Evolutionary conservation across 768 basidiomycete species (phyloP), one percentile per base, ranked within the genome.

Genomic region (Glaciozyma antarctica): DNA sequence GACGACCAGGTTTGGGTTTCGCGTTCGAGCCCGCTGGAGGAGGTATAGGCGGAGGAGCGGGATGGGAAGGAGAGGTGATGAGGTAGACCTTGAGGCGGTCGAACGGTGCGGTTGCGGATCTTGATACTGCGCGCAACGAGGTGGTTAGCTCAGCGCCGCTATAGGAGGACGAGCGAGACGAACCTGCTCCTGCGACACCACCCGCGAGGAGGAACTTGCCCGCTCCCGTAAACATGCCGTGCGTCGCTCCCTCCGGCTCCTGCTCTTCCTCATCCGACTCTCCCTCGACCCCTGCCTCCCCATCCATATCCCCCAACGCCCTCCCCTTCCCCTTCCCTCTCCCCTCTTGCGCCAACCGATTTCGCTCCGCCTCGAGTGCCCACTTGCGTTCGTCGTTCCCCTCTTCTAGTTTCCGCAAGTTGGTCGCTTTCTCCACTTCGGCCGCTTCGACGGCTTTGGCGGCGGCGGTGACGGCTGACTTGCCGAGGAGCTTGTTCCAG

Each of bases 1-100:
- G 43, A 69, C 66, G 24, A 63, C 72, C 65, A 68, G 56, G 30
- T 81, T 84, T 66, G 84, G 71, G 17, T 86, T 85, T 56, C 80
- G 75, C n/a, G 82, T 73, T 67, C 78, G 75, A 58, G 81, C 78
- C 72, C 78, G 79, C 15, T 79, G 76, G 62, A 17, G 52, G 44
- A 57, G 53, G 32, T 16, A 49, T 12, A 22, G 58, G 13, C 24
- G 65, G 47, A 17, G 44, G 58, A 41, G 24, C 30, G 8, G 51
- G 61, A 26, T 34, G 8, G 54, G 65, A 54, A 44, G 67, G 63
- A 44, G 64, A 68, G 64, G 95, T 98, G 67, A 98, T 98, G 64
- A 99, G 82, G 77, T 95, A 98, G 62, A 99, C 83, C 77, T 94
- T 99, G 58, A 99, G 80, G 61, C 95, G 85, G 78, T 99, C 95